Base-by-base conservation (phyloP, 2,329 filamentous ascomycete species). In the Cercospora citrullina region DNA sequence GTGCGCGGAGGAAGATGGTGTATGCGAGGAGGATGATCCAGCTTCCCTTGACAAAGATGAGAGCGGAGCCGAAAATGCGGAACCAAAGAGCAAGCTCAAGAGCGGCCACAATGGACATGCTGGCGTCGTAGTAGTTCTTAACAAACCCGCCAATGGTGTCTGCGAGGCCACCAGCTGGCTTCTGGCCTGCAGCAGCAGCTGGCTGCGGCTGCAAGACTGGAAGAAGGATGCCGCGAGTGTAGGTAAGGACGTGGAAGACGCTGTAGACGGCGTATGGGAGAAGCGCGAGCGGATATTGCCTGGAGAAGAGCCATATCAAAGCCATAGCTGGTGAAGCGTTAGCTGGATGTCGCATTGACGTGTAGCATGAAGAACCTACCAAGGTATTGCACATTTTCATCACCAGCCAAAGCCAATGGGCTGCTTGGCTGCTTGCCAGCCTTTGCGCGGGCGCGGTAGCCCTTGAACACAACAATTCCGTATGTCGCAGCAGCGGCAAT, bases 381-480 rank as follows among this genome's bases (percentile, higher is more conserved):
- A 69, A 99, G 87, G 80, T 99, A 99, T 82, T 98, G 95, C 63
- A 99, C 92, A 81, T 99, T 99, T 86, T 99, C 95, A 79, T 99
- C 95, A 12, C 88, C 85, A 66, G 90, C 84, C 72, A 97, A 84
- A 69, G 89, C 87, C 68, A 94, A 64, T 60, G 86, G 80, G 67
- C 91, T 87, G 81, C 82, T 79, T 78, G 86, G 87, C 60, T 73
- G 70, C 75, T 89, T 88, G 72, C 90, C 90, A 60, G 89, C 85
- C 86, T 92, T 91, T 75, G 91, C 87, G 73, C 93, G 91, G 75
- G 94, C 92, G 73, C 94, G 90, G 84, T 94, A 92, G 67, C 93
- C 94, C 88, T 99, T 99, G 87, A 97, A 98, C 70, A 99, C 94
- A 60, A 99, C 95, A 73, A 99, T 98, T 73, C 95, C 94, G 81